These are phyloP conservation scores for Coemansia umbellata DNA, from an alignment of 192 early-diverging fungal species.

Conservation along the genomic window DNA sequence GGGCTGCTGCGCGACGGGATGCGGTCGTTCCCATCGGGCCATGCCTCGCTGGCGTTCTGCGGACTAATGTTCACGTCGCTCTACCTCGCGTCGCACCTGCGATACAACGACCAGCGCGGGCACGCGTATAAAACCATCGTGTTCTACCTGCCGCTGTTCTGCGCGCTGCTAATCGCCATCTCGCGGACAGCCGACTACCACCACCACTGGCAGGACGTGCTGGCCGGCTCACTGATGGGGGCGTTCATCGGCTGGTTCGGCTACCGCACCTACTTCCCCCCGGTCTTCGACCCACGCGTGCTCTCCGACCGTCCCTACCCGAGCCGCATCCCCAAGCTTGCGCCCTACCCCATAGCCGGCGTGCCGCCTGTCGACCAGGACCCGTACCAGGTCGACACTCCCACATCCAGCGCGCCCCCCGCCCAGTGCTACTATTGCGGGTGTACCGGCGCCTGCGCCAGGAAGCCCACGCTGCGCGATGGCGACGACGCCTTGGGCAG, in stretches of 20 bases:
- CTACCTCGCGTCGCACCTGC: slow-evolving; percentile 68
- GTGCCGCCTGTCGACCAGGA: slow-evolving; percentile 38
- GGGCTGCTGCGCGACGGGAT: slow-evolving; percentile 66
- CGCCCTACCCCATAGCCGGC: neutral
- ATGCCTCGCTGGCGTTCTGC: slow-evolving; percentile 72
- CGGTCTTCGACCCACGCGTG: slow-evolving; percentile 20
- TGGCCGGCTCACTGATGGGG: slow-evolving; percentile 54
- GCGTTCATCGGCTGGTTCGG: slow-evolving; percentile 35
- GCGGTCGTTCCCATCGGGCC: slow-evolving; percentile 82
- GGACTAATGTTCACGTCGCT: slow-evolving; percentile 64
- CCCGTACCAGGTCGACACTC: slow-evolving; percentile 26
- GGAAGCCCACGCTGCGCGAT: neutral
- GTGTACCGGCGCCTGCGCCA: neutral
- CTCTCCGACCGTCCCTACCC: slow-evolving; percentile 46
- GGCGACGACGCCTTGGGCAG: neutral
- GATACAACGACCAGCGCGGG: slow-evolving; percentile 59
- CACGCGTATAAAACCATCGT: slow-evolving; percentile 65
- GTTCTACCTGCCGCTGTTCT: slow-evolving; percentile 40
- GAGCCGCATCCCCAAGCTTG: slow-evolving; percentile 27
- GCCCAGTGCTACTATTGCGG: slow-evolving; percentile 4
- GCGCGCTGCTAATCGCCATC: slow-evolving; percentile 55
- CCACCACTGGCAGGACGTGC: slow-evolving; percentile 63
- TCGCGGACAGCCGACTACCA: slow-evolving; percentile 62
- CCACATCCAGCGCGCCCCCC: slow-evolving; percentile 10
- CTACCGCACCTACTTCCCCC: slow-evolving; percentile 43